Percentiles rank a stretch among this genome's conserved stretches.
These are phyloP conservation scores for Lodderomyces jiufengensis DNA, from an alignment of 1,139 yeast genomes.

Conservation along the genomic window DNA sequence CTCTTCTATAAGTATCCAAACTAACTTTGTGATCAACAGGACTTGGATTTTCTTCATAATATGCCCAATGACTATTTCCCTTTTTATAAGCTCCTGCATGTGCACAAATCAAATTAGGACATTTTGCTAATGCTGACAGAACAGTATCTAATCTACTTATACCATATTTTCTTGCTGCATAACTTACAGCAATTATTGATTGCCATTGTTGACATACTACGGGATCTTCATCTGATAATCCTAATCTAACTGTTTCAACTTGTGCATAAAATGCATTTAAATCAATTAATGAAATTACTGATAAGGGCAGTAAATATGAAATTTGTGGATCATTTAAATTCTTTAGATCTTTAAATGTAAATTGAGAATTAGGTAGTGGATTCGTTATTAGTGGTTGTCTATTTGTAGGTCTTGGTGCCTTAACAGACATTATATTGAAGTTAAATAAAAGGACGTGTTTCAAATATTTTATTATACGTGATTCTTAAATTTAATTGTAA, in stretches of 20 bases:
- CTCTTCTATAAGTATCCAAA: conserved; percentile 86
- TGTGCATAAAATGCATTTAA: conserved; percentile 96
- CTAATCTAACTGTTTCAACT: conserved; percentile 77
- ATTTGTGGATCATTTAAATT: conserved; percentile 42
- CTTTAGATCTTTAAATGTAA: conserved; percentile 44
- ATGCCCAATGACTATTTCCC: conserved; percentile 83
- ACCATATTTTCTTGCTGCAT: conserved; percentile 84
- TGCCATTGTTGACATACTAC: conserved; percentile 95
- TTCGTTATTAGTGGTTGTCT: conserved; percentile 5
- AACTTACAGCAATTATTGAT: conserved; percentile 81
- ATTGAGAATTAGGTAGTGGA: conserved; percentile 20
- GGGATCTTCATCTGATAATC: conserved; percentile 64
- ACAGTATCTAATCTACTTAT: conserved; percentile 74
- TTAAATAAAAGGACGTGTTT: background rate
- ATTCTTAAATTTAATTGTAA: too few relatives aligned
- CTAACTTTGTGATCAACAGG: conserved; percentile 72
- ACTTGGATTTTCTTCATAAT: conserved; percentile 41
- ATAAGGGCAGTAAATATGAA: conserved; percentile 63
- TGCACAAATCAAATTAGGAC: conserved; percentile 71
- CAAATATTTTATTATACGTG: too few relatives aligned
- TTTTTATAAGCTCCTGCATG: conserved; percentile 93
- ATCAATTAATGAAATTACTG: conserved; percentile 83
- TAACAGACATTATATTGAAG: conserved; percentile 10
- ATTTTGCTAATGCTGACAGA: conserved; percentile 64
- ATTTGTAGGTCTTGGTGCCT: conserved; percentile 1